These are phyloP conservation scores for Quercus lobata DNA, from an alignment of 331 rosid genomes.

Conservation along the genomic window DNA sequence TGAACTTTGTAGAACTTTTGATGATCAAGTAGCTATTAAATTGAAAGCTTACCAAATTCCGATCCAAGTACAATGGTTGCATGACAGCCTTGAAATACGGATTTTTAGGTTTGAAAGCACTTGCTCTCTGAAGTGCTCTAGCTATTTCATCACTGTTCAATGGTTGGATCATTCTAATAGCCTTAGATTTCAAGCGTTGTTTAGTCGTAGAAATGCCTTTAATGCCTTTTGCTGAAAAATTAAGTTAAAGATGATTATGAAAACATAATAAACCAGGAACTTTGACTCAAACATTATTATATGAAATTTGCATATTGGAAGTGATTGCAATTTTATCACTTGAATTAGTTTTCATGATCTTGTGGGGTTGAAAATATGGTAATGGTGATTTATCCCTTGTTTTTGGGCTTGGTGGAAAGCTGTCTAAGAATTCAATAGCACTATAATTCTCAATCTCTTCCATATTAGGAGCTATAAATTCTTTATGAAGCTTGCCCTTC, in stretches of 20 bases:
- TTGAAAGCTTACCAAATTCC: conserved; percentile 16
- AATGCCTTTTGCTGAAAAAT: neutral
- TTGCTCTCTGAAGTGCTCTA: conserved; percentile 10
- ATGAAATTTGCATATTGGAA: neutral
- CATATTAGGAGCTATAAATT: neutral
- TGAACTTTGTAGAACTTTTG: too few relatives aligned
- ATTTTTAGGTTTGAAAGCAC: neutral
- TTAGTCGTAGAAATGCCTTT: neutral
- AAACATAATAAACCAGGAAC: too few relatives aligned
- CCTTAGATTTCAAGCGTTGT: neutral
- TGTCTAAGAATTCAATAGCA: neutral
- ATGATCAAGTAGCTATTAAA: neutral
- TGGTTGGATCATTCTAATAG: too few relatives aligned
- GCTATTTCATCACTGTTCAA: neutral
- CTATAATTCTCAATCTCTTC: neutral
- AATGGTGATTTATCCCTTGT: neutral
- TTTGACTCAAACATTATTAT: too few relatives aligned
- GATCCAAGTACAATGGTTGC: neutral
- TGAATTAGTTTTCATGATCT: neutral
- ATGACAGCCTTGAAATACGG: conserved; percentile 15
- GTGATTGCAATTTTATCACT: too few relatives aligned
- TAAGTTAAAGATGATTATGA: neutral
- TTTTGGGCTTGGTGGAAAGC: neutral
- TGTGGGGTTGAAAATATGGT: too few relatives aligned
- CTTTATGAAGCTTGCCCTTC: too few relatives aligned